phyloP scores from a whole-genome alignment of 1,284 basidiomycete species.

The Kwoniella shivajii region DNA sequence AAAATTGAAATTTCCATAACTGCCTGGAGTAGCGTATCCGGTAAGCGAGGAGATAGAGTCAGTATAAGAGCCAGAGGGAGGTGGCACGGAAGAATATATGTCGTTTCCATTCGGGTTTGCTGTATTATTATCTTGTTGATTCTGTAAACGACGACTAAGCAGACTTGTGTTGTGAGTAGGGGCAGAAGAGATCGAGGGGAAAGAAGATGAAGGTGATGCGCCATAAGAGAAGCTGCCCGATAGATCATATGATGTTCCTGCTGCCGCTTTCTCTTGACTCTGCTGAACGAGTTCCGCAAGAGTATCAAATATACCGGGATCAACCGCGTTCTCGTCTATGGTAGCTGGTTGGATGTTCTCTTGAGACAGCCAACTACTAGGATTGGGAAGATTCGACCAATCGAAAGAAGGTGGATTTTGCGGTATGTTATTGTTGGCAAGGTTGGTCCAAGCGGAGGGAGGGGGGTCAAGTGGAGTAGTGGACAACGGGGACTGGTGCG shows the following conservation, averaged over 20 bases:
- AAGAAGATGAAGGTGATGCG: conserved; percentile 9
- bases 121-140: conserved; percentile 11
- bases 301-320: conserved; percentile 34
- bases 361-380: conserved; percentile 11
- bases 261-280: conserved; percentile 17
- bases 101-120: neutral
- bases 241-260: conserved; percentile 16
- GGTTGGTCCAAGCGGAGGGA: conserved; percentile 29
- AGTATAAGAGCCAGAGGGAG: conserved; percentile 5
- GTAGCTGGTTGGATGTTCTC: conserved; percentile 1
- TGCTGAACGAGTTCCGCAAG: conserved; percentile 37
- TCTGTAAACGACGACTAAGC: conserved; percentile 19
- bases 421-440: neutral
- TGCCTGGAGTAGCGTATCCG: conserved; percentile 1
- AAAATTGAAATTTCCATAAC: conserved; percentile 9
- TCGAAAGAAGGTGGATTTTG: conserved; percentile 14
- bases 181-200: neutral
- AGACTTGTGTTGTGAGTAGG: conserved; percentile 12
- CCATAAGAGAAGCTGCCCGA: conserved; percentile 8
- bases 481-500: conserved; percentile 1
- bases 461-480: conserved; percentile 41
- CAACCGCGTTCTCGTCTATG: conserved; percentile 20
- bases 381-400: conserved; percentile 19
- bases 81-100: neutral
- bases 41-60: conserved; percentile 3